Evolutionary conservation across 495 filamentous ascomycete species (phyloP).

Genomic region (Chaetomium tenue): DNA sequence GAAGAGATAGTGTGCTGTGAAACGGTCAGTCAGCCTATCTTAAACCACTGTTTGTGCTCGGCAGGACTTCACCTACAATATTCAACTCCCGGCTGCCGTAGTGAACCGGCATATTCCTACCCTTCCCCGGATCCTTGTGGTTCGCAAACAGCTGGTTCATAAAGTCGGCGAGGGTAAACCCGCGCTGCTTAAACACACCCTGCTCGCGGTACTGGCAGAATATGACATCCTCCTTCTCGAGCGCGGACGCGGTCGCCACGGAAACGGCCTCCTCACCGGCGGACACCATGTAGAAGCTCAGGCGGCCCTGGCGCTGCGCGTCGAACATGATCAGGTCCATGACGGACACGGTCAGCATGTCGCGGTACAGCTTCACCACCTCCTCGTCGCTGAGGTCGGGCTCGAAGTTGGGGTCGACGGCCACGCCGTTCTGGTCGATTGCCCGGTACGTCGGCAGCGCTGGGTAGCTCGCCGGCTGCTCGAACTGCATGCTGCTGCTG

Average conservation of each 20-base stretch:
- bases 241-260: slow-evolving; percentile 78
- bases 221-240: slow-evolving; percentile 79
- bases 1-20: slow-evolving; percentile 87
- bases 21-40: slow-evolving; percentile 18
- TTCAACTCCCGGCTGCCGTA: slow-evolving; percentile 83
- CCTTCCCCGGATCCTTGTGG: slow-evolving; percentile 70
- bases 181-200: slow-evolving; percentile 84
- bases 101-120: slow-evolving; percentile 97
- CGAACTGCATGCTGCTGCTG: slow-evolving; percentile 72
- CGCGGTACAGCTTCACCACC: slow-evolving; percentile 60
- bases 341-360: slow-evolving; percentile 73
- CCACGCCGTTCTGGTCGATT: slow-evolving; percentile 75
- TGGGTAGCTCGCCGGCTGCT: slow-evolving; percentile 62
- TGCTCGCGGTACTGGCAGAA: slow-evolving; percentile 96
- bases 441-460: slow-evolving; percentile 85
- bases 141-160: slow-evolving; percentile 97
- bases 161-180: slow-evolving; percentile 81
- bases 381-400: slow-evolving; percentile 68
- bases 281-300: slow-evolving; percentile 98
- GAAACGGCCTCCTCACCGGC: slow-evolving; percentile 95
- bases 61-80: slow-evolving; percentile 55
- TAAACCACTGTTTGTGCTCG: background rate
- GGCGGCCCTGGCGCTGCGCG: slow-evolving; percentile 71
- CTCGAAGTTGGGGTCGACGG: slow-evolving; percentile 66
- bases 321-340: slow-evolving; percentile 97